A percentile compares a stretch with the other conserved stretches of the same genome.
phyloP scores from a whole-genome alignment of 2,329 filamentous ascomycete species.

The Pestalotiopsis fici region DNA sequence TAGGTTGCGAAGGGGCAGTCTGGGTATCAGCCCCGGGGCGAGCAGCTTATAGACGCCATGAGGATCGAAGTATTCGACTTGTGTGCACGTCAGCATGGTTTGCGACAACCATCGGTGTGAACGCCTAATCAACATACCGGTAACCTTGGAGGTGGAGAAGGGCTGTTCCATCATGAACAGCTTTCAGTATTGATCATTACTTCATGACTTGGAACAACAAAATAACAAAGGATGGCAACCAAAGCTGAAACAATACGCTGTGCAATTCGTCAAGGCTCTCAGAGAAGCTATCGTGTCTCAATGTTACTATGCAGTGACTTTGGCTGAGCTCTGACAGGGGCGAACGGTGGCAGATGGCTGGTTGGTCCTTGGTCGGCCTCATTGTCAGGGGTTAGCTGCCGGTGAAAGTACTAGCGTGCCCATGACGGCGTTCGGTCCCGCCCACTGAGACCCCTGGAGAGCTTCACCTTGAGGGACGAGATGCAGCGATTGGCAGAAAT shows the following conservation, averaged over 20 bases:
- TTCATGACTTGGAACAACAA: conserved; percentile 25
- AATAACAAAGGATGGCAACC: neutral
- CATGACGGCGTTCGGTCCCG: neutral
- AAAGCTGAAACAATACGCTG: neutral
- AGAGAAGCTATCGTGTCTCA: neutral
- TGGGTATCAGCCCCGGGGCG: conserved; percentile 73
- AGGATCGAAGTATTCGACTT: conserved; percentile 96
- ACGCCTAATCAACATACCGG: conserved; percentile 50
- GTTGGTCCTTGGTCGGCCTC: no score
- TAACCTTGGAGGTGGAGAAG: conserved; percentile 75
- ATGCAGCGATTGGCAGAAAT: neutral
- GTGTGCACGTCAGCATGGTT: conserved; percentile 8
- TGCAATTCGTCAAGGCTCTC: neutral
- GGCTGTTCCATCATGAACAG: conserved; percentile 63
- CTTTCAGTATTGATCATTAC: conserved; percentile 22
- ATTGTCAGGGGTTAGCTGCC: neutral
- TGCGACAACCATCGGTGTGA: conserved; percentile 11
- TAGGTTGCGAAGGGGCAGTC: conserved; percentile 84
- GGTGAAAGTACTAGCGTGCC: neutral
- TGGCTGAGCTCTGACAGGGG: neutral
- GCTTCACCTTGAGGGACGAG: neutral
- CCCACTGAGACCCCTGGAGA: neutral
- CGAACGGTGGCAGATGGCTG: neutral
- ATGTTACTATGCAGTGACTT: neutral
- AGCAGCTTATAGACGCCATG: conserved; percentile 84